Evolutionary conservation across 2,329 filamentous ascomycete species (phyloP).

Genomic region (Colletotrichum viniferum): DNA sequence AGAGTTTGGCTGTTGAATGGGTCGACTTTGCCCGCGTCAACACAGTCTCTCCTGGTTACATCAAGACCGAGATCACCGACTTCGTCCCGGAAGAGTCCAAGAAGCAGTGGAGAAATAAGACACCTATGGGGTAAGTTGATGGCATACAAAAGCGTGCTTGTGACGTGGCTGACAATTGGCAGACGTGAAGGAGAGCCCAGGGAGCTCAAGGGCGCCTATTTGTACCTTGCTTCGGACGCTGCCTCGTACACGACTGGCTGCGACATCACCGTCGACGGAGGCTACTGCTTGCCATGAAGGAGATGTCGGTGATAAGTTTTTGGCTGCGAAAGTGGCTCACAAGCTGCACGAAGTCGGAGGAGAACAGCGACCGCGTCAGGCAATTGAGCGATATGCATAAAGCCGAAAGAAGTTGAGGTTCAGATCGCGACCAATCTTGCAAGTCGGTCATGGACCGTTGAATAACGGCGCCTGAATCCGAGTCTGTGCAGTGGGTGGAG

Average conservation of each 20-base stretch:
- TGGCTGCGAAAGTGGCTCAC: neutral
- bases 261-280: slow-evolving; percentile 78
- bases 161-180: slow-evolving; percentile 16
- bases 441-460: neutral
- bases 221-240: slow-evolving; percentile 83
- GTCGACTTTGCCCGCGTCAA: slow-evolving; percentile 76
- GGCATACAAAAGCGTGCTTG: neutral
- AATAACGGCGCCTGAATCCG: neutral
- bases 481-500: neutral
- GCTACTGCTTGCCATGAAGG: slow-evolving; percentile 62
- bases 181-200: slow-evolving; percentile 72
- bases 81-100: slow-evolving; percentile 71
- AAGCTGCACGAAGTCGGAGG: neutral
- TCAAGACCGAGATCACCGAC: slow-evolving; percentile 72
- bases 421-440: neutral
- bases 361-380: neutral
- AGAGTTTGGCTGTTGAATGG: slow-evolving; percentile 78
- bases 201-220: slow-evolving; percentile 82
- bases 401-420: neutral
- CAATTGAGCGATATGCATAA: neutral
- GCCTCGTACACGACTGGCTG: slow-evolving; percentile 81
- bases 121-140: slow-evolving; percentile 69
- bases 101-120: slow-evolving; percentile 77
- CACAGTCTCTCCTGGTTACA: slow-evolving; percentile 76
- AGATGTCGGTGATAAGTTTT: neutral